Conservation (phyloP, 2,329 filamentous ascomycete species). For the Neofusicoccum parvum region DNA sequence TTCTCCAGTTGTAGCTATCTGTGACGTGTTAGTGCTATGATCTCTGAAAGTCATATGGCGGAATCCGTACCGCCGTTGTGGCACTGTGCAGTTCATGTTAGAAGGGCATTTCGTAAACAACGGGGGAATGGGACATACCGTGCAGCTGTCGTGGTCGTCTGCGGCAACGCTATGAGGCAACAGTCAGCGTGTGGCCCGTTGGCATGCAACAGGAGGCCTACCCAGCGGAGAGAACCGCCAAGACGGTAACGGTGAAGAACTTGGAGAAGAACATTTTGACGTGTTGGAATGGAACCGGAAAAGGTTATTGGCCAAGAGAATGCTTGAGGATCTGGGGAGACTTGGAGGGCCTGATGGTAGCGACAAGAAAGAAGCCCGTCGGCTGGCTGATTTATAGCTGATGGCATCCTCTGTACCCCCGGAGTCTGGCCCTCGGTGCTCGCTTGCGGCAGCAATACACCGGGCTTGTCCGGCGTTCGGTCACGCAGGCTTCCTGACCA, state of each 20-base stretch:
- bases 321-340: not conserved
- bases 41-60: too few relatives aligned
- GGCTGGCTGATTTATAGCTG: not conserved
- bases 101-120: too few relatives aligned
- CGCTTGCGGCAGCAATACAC: not conserved
- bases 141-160: constrained; percentile 3
- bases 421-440: not conserved
- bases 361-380: not conserved
- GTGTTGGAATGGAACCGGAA: too few relatives aligned
- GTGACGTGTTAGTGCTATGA: too few relatives aligned
- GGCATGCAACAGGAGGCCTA: not conserved
- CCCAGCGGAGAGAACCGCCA: not conserved
- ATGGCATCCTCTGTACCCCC: not conserved
- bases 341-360: not conserved
- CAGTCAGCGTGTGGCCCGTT: not conserved
- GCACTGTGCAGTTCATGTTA: not conserved
- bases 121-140: not conserved
- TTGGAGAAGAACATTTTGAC: not conserved
- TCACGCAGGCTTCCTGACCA: not conserved
- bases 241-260: not conserved
- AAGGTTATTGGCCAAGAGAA: not conserved
- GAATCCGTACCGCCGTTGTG: not conserved
- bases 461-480: not conserved
- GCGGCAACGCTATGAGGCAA: not conserved
- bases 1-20: constrained; percentile 10